A percentile compares a stretch with the other conserved stretches of the same genome.
Evolutionary conservation across 768 basidiomycete genomes (phyloP).

Genomic region (Pulveroboletus sp.): DNA sequence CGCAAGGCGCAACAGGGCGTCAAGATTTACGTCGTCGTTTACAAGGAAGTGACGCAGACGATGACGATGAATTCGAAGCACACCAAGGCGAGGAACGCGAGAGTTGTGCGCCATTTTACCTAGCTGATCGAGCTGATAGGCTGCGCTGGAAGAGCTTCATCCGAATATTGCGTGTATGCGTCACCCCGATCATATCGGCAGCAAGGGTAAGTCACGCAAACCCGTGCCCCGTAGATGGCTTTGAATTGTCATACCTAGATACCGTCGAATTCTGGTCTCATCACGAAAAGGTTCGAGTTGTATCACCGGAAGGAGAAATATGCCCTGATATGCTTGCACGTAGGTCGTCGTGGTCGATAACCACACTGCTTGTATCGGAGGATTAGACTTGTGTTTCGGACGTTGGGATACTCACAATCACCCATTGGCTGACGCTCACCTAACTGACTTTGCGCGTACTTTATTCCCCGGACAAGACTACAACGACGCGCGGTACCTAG

Average conservation of each 20-base stretch:
- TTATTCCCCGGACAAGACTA: constrained; percentile 95
- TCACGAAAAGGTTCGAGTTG: constrained; percentile 68
- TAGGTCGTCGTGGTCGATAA: constrained; percentile 84
- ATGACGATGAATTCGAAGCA: constrained; percentile 88
- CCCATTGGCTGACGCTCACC: constrained; percentile 90
- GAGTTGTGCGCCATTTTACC: not conserved
- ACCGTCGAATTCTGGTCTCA: constrained; percentile 87
- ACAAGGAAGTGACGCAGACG: constrained; percentile 94
- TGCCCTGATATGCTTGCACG: not conserved
- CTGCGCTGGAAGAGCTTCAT: constrained; percentile 77
- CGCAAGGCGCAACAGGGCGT: constrained; percentile 93
- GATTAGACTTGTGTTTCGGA: constrained; percentile 94
- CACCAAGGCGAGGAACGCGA: constrained; percentile 57
- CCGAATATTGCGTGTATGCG: constrained; percentile 87
- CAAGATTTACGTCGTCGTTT: constrained; percentile 86
- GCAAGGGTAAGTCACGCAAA: constrained; percentile 48
- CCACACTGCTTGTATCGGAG: constrained; percentile 83
- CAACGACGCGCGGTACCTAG: constrained; percentile 84
- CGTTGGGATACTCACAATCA: constrained; percentile 94
- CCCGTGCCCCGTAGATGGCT: not conserved
- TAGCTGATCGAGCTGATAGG: constrained; percentile 36
- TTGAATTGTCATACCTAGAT: constrained; percentile 39
- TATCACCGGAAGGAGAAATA: not conserved
- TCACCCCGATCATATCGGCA: constrained; percentile 87
- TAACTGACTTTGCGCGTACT: constrained; percentile 74